phyloP scores from a whole-genome alignment of 331 rosid species.

The Malus hybrid region DNA sequence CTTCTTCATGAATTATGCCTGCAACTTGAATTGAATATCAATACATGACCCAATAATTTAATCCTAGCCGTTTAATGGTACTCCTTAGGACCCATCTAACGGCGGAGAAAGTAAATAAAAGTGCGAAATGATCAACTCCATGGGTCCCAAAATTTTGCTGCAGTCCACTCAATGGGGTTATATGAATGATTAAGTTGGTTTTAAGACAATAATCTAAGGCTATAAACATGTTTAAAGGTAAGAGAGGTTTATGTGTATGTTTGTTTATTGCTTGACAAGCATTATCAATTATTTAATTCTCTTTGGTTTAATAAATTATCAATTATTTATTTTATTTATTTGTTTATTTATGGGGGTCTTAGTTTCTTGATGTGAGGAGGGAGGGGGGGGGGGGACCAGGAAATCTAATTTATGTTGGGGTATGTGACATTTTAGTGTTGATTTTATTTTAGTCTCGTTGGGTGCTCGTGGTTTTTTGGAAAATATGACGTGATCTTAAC shows the following conservation, averaged over 20 bases:
- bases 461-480: constrained; percentile 98
- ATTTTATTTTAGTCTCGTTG: constrained; percentile 29
- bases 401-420: constrained; percentile 56
- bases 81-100: constrained; percentile 46
- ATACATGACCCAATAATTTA: constrained; percentile 16
- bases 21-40: constrained; percentile 8
- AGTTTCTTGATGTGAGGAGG: constrained; percentile 13
- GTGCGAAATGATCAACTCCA: constrained; percentile 16
- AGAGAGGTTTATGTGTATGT: constrained; percentile 1
- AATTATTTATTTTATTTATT: neutral
- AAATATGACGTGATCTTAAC: constrained; percentile 62
- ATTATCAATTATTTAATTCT: neutral
- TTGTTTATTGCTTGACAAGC: constrained; percentile 7
- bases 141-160: constrained; percentile 44
- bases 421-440: constrained; percentile 28
- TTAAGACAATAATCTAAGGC: constrained; percentile 30
- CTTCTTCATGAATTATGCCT: constrained; percentile 27
- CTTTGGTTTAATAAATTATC: neutral
- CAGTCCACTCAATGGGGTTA: constrained; percentile 43
- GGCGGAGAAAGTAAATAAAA: constrained; percentile 34
- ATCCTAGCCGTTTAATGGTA: constrained; percentile 38
- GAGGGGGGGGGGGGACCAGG: constrained; percentile 64
- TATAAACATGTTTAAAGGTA: constrained; percentile 23
- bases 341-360: constrained; percentile 7
- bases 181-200: constrained; percentile 32